Evolutionary conservation across 2,329 filamentous ascomycete species (phyloP), one percentile per base, ranked within the genome.

Genomic region (Colletotrichum sp.): DNA sequence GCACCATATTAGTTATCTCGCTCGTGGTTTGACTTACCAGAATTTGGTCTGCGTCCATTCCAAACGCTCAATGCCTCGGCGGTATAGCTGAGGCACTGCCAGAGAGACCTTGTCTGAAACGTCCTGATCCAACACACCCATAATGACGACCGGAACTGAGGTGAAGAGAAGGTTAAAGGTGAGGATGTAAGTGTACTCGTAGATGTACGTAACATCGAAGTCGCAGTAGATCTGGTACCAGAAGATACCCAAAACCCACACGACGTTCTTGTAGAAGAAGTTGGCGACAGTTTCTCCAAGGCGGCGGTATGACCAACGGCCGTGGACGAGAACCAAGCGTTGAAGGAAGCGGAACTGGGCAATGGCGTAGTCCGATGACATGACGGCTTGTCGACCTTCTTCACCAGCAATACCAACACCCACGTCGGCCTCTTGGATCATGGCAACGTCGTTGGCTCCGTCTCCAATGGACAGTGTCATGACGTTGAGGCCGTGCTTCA

Each of bases 261-360:
- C 94, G 85, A 99, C 94, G 88, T 99, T 99, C 94, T 99, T 99
- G 92, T 99, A 99, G 89, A 99, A 99, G 90, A 99, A 99, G 85
- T 99, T 99, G 84, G 96, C 95, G 81, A 98, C 98, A 63, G 94
- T 95, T 87, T 99, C 97, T 34, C 94, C 95, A 83, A 99, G 88
- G 80, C 97, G 93, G 69, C 96, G 92, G 86, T 99, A 99, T n/a
- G 96, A 98, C 95, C 96, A 98, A 74, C 96, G 92, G 74, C 96
- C 96, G 82, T 98, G 96, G 6, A 98, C 96, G 24, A 98, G 90
- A 34, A 98, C 91, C 76, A 98, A 88, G 71, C 96, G 90, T 80
- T 96, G 93, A 67, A 98, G 88, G 87, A 95, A 98, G 55, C 95
- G 92, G 88, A 98, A 98, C 84, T 98, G 96, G 2, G 95, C 96